Evolutionary conservation across 2,329 filamentous ascomycete species (phyloP).

Genomic region (Hymenoscyphus linearis): DNA sequence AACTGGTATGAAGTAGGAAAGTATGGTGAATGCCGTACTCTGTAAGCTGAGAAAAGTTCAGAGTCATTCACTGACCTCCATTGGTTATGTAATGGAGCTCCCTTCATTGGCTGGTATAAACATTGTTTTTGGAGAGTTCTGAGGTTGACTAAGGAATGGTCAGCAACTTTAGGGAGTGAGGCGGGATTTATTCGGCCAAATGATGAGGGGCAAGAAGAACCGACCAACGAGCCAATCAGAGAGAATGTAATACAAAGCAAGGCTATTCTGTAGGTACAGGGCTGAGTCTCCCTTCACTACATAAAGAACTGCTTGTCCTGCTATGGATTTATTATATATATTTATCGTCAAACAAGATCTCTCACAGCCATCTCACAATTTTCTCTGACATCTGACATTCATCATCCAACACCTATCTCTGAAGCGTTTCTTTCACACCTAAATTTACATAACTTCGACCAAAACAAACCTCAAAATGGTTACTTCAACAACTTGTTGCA

Average conservation of each 20-base stretch:
- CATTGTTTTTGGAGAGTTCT: not conserved
- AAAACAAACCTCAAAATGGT: constrained; percentile 21
- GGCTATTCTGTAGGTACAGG: not conserved
- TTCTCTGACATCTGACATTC: not conserved
- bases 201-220: not conserved
- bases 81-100: not conserved
- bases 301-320: not conserved
- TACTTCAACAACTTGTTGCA: constrained; percentile 30
- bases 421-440: not conserved
- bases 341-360: not conserved
- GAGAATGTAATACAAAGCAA: not conserved
- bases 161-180: not conserved
- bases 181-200: not conserved
- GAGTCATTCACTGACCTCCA: not conserved
- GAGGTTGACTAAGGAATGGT: not conserved
- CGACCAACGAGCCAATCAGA: not conserved
- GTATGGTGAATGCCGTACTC: too few species aligned
- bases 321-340: not conserved
- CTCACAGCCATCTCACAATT: not conserved
- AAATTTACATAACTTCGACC: not conserved
- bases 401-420: not conserved
- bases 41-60: not conserved
- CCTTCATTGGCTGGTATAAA: not conserved
- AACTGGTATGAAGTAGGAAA: too few species aligned
- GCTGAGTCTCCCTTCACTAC: not conserved